Conservation (phyloP, 73 alveolate species). For the Effrenium voratum region DNA sequence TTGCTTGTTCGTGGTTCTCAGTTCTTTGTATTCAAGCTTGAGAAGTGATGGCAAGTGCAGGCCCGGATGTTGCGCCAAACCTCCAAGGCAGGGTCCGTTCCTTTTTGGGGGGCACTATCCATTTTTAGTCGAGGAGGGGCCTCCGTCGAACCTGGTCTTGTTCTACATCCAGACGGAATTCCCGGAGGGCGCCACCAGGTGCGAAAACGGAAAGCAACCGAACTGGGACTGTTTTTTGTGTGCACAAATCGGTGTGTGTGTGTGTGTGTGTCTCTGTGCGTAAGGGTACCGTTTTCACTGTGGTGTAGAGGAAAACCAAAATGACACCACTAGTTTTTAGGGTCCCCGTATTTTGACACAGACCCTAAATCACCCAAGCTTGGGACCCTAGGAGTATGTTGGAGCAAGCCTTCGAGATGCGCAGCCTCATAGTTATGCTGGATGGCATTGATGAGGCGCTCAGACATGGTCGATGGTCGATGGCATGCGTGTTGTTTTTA, state of each 20-base stretch:
- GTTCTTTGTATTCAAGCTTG: neutral
- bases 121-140: conserved; percentile 9
- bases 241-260: no score
- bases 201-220: neutral
- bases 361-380: neutral
- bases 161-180: conserved; percentile 80
- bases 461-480: neutral
- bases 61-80: conserved; percentile 40
- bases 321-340: no score
- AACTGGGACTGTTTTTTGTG: no score
- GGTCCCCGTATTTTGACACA: neutral
- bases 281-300: no score
- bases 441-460: conserved; percentile 85
- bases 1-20: no score
- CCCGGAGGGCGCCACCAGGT: conserved; percentile 54
- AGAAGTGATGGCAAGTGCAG: neutral
- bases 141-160: conserved; percentile 68
- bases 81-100: no score
- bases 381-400: conserved; percentile 34
- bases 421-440: conserved; percentile 82
- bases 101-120: no score
- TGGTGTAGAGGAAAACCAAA: no score
- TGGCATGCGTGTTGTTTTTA: neutral
- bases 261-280: no score
- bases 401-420: conserved; percentile 93